phyloP scores from a whole-genome alignment of 805 yeast species.

The Wickerhamiella parazyma region DNA sequence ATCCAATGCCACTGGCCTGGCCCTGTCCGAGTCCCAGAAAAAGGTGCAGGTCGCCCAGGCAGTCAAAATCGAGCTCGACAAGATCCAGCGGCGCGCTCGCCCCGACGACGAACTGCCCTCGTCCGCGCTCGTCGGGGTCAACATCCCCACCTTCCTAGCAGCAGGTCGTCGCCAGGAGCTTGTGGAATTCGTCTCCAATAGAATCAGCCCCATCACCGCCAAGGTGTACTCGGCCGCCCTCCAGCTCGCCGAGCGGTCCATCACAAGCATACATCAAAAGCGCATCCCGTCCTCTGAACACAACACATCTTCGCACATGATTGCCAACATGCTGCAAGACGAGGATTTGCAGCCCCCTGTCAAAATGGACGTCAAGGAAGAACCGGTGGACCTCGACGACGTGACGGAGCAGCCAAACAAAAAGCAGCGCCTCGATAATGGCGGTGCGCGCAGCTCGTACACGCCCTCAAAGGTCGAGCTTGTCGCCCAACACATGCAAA shows the following conservation, averaged over 20 bases:
- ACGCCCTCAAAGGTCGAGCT: constrained; percentile 11
- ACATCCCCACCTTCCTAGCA: constrained; percentile 54
- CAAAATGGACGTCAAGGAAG: background rate
- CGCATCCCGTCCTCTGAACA: constrained; percentile 22
- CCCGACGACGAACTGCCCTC: background rate
- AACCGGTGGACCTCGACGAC: background rate
- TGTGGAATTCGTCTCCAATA: constrained; percentile 44
- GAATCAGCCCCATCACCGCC: constrained; percentile 58
- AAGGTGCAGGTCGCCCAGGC: constrained; percentile 15
- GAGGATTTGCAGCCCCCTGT: constrained; percentile 7
- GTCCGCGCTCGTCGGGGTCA: constrained; percentile 38
- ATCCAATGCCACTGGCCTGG: constrained; percentile 44
- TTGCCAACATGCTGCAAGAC: constrained; percentile 10
- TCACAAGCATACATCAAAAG: constrained; percentile 12
- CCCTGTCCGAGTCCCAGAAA: constrained; percentile 46
- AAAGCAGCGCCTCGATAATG: constrained; percentile 1
- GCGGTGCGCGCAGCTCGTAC: background rate
- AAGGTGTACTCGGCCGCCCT: constrained; percentile 49
- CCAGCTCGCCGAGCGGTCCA: constrained; percentile 37
- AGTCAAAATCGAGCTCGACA: constrained; percentile 9
- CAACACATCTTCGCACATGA: constrained; percentile 15
- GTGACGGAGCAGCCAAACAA: constrained; percentile 3
- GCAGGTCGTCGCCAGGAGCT: constrained; percentile 52
- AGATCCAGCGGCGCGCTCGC: background rate
- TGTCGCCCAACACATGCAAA: constrained; percentile 53